Evolutionary conservation across 345 rosid genomes (phyloP).

Genomic region (Adansonia digitata): DNA sequence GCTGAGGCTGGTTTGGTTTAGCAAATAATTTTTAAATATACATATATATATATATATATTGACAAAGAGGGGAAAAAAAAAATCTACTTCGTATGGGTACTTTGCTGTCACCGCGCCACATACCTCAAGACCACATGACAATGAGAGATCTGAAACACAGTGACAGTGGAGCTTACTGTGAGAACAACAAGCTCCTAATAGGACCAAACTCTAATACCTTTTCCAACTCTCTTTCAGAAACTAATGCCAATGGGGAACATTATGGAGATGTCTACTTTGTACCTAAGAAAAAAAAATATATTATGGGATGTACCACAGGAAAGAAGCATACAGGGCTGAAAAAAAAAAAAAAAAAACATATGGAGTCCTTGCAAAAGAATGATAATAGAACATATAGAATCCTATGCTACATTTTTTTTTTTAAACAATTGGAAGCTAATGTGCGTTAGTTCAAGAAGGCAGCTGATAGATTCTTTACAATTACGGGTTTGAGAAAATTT

Average conservation of each 20-base stretch:
- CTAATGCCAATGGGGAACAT: background rate
- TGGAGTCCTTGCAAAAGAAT: background rate
- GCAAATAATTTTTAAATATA: too few species aligned
- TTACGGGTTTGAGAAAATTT: too few species aligned
- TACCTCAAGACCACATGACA: slow-evolving; percentile 2
- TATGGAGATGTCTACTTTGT: background rate
- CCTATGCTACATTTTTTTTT: too few species aligned
- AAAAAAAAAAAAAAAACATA: background rate
- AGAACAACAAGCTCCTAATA: background rate
- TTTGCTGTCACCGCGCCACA: slow-evolving; percentile 1
- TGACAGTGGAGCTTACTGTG: slow-evolving; percentile 9
- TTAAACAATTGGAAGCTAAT: too few species aligned
- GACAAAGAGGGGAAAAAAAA: too few species aligned
- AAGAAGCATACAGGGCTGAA: background rate
- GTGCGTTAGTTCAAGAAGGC: too few species aligned
- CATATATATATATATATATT: too few species aligned
- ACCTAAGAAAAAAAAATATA: background rate
- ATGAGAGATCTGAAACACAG: background rate
- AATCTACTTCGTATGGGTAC: background rate
- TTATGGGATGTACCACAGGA: background rate
- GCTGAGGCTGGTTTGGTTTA: background rate
- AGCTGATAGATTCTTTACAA: too few species aligned
- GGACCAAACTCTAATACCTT: background rate
- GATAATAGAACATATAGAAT: too few species aligned
- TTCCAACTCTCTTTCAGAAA: background rate